phyloP scores from a whole-genome alignment of 495 filamentous ascomycete genomes.

The Daldinia caldariorum region DNA sequence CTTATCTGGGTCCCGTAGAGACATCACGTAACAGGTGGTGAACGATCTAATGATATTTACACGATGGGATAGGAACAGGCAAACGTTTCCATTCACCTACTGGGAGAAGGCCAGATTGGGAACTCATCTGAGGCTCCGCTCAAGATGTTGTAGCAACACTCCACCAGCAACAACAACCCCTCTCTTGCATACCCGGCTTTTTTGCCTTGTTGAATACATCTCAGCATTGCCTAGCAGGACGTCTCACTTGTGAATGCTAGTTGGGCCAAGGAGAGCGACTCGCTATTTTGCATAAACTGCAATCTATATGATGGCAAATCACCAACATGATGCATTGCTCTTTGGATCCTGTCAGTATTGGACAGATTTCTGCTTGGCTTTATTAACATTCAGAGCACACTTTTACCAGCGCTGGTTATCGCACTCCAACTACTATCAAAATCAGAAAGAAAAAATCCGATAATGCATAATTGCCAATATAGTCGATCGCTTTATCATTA shows the following conservation, averaged over 20 bases:
- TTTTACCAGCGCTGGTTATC: slow-evolving; percentile 40
- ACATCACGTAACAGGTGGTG: slow-evolving; percentile 14
- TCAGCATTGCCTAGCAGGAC: neutral
- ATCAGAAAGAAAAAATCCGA: slow-evolving; percentile 33
- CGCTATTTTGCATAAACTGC: neutral
- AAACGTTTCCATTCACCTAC: slow-evolving; percentile 40
- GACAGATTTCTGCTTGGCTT: slow-evolving; percentile 2
- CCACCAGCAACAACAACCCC: neutral
- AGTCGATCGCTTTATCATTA: slow-evolving; percentile 40
- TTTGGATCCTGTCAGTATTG: neutral
- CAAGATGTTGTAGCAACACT: slow-evolving; percentile 3
- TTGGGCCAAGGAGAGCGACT: neutral
- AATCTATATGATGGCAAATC: slow-evolving; percentile 8
- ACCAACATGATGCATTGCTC: slow-evolving; percentile 1
- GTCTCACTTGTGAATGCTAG: neutral
- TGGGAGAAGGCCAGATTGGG: slow-evolving; percentile 31
- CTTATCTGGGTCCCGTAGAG: slow-evolving; percentile 59
- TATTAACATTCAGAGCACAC: slow-evolving; percentile 22
- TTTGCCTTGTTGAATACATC: neutral
- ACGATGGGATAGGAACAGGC: slow-evolving; percentile 41
- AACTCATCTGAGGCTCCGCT: slow-evolving; percentile 9
- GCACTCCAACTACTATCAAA: slow-evolving; percentile 13
- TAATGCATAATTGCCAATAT: slow-evolving; percentile 49
- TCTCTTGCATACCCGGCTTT: neutral
- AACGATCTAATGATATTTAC: slow-evolving; percentile 46